Evolutionary conservation across 2,329 filamentous ascomycete genomes (phyloP).

Genomic region (Venturia effusa): DNA sequence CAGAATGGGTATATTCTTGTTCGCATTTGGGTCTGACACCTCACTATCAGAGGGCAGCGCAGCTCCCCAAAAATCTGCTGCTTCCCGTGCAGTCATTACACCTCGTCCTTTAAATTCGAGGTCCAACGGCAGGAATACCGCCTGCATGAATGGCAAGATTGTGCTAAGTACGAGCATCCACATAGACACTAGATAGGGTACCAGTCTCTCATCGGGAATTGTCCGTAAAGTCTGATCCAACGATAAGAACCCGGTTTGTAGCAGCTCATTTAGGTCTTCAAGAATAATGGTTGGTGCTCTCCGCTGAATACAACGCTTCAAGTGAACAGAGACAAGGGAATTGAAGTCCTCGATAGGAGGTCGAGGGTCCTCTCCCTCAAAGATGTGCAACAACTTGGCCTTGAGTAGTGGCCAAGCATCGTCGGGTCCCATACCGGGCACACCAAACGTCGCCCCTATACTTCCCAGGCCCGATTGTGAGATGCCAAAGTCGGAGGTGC

Average conservation of each 20-base stretch:
- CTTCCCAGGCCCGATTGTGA: slow-evolving; percentile 30
- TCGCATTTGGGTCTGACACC: slow-evolving; percentile 16
- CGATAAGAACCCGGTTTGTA: slow-evolving; percentile 72
- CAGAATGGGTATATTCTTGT: slow-evolving; percentile 30
- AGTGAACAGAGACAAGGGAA: slow-evolving; percentile 64
- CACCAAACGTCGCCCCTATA: slow-evolving; percentile 35
- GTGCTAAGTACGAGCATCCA: slow-evolving; percentile 90
- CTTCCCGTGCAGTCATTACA: slow-evolving; percentile 67
- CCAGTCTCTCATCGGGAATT: slow-evolving; percentile 76
- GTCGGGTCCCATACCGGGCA: slow-evolving; percentile 44
- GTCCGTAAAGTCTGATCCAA: slow-evolving; percentile 73
- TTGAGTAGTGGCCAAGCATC: slow-evolving; percentile 77
- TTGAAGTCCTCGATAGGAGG: slow-evolving; percentile 81
- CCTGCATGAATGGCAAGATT: slow-evolving; percentile 87
- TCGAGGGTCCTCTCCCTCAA: slow-evolving; percentile 69
- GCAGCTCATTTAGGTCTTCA: slow-evolving; percentile 64
- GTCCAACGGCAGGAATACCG: slow-evolving; percentile 86
- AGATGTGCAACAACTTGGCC: slow-evolving; percentile 64
- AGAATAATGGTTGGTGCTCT: slow-evolving; percentile 59
- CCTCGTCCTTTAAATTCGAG: slow-evolving; percentile 85
- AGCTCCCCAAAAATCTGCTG: slow-evolving; percentile 82
- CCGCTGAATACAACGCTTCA: slow-evolving; percentile 66
- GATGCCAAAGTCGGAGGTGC: slow-evolving; percentile 19
- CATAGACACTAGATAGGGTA: slow-evolving; percentile 80
- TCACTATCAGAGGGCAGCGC: slow-evolving; percentile 30